phyloP scores from a whole-genome alignment of 345 rosid species.

The Cardiospermum halicacabum region DNA sequence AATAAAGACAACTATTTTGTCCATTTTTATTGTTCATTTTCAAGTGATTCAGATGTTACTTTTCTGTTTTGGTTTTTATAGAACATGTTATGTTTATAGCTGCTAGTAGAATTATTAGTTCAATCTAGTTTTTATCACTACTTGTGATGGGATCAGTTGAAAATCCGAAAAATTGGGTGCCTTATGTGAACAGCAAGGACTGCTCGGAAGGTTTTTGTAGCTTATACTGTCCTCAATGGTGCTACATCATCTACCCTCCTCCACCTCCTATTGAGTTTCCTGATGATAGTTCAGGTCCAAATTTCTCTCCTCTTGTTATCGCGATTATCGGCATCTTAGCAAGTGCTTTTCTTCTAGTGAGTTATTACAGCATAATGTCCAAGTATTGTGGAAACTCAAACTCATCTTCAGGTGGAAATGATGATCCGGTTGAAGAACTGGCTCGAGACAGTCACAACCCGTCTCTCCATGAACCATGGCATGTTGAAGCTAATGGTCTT shows the following conservation, averaged over 20 bases:
- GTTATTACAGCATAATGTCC: slow-evolving; percentile 73
- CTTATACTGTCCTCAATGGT: slow-evolving; percentile 78
- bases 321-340: slow-evolving; percentile 72
- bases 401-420: slow-evolving; percentile 27
- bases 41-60: not conserved
- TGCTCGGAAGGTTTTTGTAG: slow-evolving; percentile 78
- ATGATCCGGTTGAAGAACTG: slow-evolving; percentile 23
- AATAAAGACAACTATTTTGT: too few relatives aligned
- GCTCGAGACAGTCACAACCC: slow-evolving; percentile 34
- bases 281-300: slow-evolving; percentile 42
- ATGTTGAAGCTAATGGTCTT: slow-evolving; percentile 39
- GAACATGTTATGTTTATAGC: not conserved
- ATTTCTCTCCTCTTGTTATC: slow-evolving; percentile 74
- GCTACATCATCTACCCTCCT: slow-evolving; percentile 68
- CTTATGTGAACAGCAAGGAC: slow-evolving; percentile 54
- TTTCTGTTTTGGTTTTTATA: not conserved
- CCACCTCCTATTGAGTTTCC: slow-evolving; percentile 41
- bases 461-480: slow-evolving; percentile 59
- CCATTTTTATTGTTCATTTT: not conserved
- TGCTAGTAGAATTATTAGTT: not conserved
- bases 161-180: slow-evolving; percentile 44
- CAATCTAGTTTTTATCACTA: not conserved
- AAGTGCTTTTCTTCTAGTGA: slow-evolving; percentile 72
- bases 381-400: slow-evolving; percentile 45
- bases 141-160: slow-evolving; percentile 33